Conservation (phyloP, 139 green algal species). For the Chlorella sp. region DNA sequence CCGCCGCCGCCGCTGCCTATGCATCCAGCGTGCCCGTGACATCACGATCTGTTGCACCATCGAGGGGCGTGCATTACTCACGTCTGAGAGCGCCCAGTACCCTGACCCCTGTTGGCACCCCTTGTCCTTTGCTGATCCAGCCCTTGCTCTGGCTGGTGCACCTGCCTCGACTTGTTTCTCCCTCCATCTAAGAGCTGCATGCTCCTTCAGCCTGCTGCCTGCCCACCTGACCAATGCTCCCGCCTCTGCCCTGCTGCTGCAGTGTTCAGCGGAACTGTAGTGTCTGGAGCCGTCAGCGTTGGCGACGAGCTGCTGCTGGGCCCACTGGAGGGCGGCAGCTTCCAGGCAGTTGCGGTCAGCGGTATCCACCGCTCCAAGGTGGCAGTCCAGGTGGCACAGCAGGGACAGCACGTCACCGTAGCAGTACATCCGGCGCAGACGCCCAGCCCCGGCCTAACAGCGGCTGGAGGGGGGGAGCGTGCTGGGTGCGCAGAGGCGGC, state of each 20-base stretch:
- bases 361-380: slow-evolving; percentile 79
- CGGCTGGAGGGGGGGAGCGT: background rate
- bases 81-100: too few relatives aligned
- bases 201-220: too few relatives aligned
- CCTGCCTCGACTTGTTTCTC: too few relatives aligned
- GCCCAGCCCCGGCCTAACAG: too few relatives aligned
- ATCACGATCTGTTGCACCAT: too few relatives aligned
- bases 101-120: too few relatives aligned
- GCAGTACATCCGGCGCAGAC: slow-evolving; percentile 42
- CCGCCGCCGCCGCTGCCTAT: background rate
- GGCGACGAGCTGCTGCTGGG: slow-evolving; percentile 76
- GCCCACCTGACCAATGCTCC: background rate
- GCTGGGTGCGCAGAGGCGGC: background rate
- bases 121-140: background rate
- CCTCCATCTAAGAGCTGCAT: too few relatives aligned
- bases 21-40: background rate
- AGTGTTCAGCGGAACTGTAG: slow-evolving; percentile 80
- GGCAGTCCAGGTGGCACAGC: slow-evolving; percentile 61
- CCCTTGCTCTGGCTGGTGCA: background rate
- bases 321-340: slow-evolving; percentile 63
- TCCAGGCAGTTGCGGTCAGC: slow-evolving; percentile 63
- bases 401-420: slow-evolving; percentile 73
- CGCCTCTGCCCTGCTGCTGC: background rate
- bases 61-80: too few relatives aligned
- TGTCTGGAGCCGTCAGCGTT: slow-evolving; percentile 65